phyloP scores from a whole-genome alignment of 1,139 yeast genomes.

The Debaryomyces sp. region DNA sequence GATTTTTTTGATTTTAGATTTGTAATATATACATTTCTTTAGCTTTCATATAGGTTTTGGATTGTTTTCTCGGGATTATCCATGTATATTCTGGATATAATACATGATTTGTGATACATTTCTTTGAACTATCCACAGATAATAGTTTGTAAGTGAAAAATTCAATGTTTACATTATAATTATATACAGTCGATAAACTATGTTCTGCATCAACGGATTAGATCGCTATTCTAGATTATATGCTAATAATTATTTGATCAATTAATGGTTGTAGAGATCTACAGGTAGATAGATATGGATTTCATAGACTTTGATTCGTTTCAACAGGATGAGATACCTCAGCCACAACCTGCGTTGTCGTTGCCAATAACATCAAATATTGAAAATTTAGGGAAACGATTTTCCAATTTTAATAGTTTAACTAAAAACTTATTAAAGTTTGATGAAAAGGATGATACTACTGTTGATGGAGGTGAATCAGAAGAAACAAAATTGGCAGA shows the following conservation, averaged over 20 bases:
- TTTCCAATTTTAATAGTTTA: slow-evolving; percentile 37
- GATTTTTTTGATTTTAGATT: not conserved
- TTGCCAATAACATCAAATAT: slow-evolving; percentile 45
- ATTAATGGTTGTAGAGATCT: not conserved
- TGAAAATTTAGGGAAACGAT: slow-evolving; percentile 37
- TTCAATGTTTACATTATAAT: not conserved
- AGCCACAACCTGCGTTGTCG: slow-evolving; percentile 50
- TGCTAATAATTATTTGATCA: not conserved
- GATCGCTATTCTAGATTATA: not conserved
- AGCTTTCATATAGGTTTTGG: not conserved
- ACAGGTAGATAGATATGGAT: slow-evolving; percentile 32
- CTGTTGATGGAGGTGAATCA: slow-evolving; percentile 10
- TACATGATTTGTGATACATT: not conserved
- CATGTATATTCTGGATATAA: not conserved
- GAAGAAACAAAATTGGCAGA: slow-evolving; percentile 26
- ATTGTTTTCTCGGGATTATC: not conserved
- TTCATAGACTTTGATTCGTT: slow-evolving; percentile 47
- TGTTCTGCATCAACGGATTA: not conserved
- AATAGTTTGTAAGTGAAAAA: not conserved
- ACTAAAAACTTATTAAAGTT: slow-evolving; percentile 32
- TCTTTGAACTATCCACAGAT: not conserved
- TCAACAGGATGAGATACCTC: slow-evolving; percentile 35
- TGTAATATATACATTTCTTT: not conserved
- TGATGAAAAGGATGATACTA: slow-evolving; percentile 16
- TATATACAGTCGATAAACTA: not conserved